These are phyloP conservation scores for Coelastrella sp. DNA, from an alignment of 139 green algal genomes.

Conservation along the genomic window DNA sequence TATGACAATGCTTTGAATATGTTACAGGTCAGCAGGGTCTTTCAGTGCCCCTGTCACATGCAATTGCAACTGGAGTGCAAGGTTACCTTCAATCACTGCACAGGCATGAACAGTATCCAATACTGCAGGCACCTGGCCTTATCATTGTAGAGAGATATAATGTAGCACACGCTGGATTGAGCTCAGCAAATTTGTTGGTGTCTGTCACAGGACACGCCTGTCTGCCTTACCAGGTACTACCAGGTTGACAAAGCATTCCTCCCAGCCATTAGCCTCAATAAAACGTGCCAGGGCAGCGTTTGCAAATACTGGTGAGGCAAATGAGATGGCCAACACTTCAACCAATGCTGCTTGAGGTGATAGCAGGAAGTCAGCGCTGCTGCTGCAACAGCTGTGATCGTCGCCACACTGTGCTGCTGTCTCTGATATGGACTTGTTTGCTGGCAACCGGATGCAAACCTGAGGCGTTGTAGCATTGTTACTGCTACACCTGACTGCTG, in stretches of 20 bases:
- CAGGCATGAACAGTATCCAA: too few relatives aligned
- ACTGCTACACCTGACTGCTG: background rate
- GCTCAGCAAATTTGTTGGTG: background rate
- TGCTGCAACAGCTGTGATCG: slow-evolving; percentile 20
- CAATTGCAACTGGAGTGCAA: too few relatives aligned
- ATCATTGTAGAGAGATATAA: too few relatives aligned
- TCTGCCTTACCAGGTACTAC: slow-evolving; percentile 30
- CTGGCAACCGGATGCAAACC: background rate
- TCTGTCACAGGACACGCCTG: background rate
- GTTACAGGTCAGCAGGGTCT: too few relatives aligned
- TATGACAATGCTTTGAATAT: too few relatives aligned
- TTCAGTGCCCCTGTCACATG: too few relatives aligned
- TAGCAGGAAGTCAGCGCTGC: background rate
- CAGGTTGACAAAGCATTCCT: slow-evolving; percentile 61
- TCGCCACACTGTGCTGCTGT: background rate
- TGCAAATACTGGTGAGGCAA: slow-evolving; percentile 76
- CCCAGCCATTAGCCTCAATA: slow-evolving; percentile 66
- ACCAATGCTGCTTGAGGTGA: slow-evolving; percentile 16
- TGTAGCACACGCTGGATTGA: too few relatives aligned
- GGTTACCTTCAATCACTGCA: too few relatives aligned
- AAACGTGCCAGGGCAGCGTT: slow-evolving; percentile 73
- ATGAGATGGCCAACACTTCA: slow-evolving; percentile 68
- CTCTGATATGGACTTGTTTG: background rate
- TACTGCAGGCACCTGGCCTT: too few relatives aligned
- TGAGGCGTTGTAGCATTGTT: background rate